A percentile compares a stretch with the other conserved stretches of the same genome.
These are phyloP conservation scores for Aquanectria penicillioides DNA, from an alignment of 2,329 filamentous ascomycete species.

Conservation along the genomic window DNA sequence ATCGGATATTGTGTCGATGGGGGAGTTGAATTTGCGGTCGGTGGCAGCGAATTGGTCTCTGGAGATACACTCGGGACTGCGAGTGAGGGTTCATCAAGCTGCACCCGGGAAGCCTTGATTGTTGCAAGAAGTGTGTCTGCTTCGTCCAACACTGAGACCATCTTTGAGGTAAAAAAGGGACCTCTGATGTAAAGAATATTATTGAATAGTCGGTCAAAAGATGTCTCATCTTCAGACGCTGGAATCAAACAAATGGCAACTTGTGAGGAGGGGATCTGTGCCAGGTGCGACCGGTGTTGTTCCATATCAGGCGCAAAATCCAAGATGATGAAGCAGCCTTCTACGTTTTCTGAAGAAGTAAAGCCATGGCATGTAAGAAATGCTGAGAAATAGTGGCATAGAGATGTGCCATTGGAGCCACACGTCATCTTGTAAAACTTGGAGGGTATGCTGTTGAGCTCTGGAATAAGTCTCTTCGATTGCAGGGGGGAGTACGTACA, in stretches of 20 bases:
- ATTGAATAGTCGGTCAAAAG: not conserved
- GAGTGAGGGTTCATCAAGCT: not conserved
- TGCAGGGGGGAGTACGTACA: not conserved
- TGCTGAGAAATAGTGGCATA: conserved; percentile 15
- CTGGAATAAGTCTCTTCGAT: not conserved
- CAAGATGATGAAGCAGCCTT: conserved; percentile 25
- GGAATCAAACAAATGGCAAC: conserved; percentile 31
- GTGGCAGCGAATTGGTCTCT: not conserved
- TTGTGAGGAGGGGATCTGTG: conserved; percentile 10
- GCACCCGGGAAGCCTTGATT: not conserved
- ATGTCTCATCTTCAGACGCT: not conserved
- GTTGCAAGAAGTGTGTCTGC: conserved; percentile 6
- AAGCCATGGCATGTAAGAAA: conserved; percentile 19
- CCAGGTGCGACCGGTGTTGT: not conserved
- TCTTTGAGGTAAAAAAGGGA: conserved; percentile 16
- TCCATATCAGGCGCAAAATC: conserved; percentile 20
- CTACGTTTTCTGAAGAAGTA: not conserved
- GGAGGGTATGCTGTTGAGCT: not conserved
- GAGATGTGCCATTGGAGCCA: not conserved
- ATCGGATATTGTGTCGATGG: not conserved
- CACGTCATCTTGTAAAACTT: conserved; percentile 13
- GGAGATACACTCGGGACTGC: no score
- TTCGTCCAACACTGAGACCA: conserved; percentile 26
- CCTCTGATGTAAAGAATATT: conserved; percentile 30
- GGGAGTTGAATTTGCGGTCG: no score